Evolutionary conservation across 768 basidiomycete genomes (phyloP), one percentile per base, ranked within the genome.

Genomic region (Termitomyces sp.): DNA sequence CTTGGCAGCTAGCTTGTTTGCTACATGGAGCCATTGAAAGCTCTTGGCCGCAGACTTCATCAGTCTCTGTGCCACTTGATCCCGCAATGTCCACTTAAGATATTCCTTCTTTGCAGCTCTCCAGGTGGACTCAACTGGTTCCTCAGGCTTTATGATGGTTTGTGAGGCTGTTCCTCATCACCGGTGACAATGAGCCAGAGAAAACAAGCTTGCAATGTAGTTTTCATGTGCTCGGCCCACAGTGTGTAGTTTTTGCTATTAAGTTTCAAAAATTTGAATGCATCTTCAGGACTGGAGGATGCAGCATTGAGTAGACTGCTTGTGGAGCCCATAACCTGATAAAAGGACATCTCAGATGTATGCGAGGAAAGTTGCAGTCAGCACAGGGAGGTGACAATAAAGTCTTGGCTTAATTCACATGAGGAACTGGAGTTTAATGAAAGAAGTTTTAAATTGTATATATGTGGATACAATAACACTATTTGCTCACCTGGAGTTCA

Each of bases 271-370:
- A 55, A 55, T 47, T 55, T 55, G 44, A 55, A 46, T 26, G 44
- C 54, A 46, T 46, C 43, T 46, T 24, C 44, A 6, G 22, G n/a
- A 4, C 22, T 22, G 18, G 20, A 43, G 1, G 2, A 43, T 43
- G 41, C 41, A 22, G 20, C 9, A 4, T 42, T 27, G 10, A 47
- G 54, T 55, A 47, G 54, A 46, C 53, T 3, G 31, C 31, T 54
- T 1, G 18, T 7, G 24, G 54, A 44, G 54, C 54, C 54, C 44
- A 55, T 55, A 55, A 55, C 54, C 54, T 55, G 36, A 55, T 4
- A 9, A 55, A 32, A 0, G 16, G 12, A 47, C 16, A 5, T 26
- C 7, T 51, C 1, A 24, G 5, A 14, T 16, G 8, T 22, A 6
- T 2, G 24, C 18, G 7, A 18, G 36, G 50, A 36, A 51, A 24